Percentiles rank a stretch among this genome's conserved stretches.
These are phyloP conservation scores for Meyerozyma smithsonii DNA, from an alignment of 1,139 yeast genomes.

Conservation along the genomic window DNA sequence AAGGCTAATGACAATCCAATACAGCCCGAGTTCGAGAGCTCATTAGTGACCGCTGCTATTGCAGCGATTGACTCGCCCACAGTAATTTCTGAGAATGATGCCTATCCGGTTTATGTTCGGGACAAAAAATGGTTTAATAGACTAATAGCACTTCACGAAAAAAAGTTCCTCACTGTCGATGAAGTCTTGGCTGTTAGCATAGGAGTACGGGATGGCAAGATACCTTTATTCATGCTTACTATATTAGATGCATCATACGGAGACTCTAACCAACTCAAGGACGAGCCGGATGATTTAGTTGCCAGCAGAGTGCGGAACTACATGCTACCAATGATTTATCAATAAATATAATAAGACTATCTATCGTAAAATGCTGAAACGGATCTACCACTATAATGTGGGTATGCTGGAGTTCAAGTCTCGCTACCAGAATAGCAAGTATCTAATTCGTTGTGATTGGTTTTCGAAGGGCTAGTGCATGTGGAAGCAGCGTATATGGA, in stretches of 20 bases:
- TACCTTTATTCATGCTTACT: constrained; percentile 37
- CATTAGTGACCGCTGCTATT: constrained; percentile 29
- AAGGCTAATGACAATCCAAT: constrained; percentile 9
- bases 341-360: neutral
- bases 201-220: constrained; percentile 38
- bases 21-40: constrained; percentile 23
- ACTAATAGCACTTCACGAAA: constrained; percentile 27
- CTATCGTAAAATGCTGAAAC: too few relatives aligned
- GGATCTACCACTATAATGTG: too few relatives aligned
- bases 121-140: constrained; percentile 41
- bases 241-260: constrained; percentile 32
- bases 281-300: constrained; percentile 28
- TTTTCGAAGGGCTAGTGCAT: constrained; percentile 3
- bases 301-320: constrained; percentile 32
- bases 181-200: constrained; percentile 35
- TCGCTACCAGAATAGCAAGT: too few relatives aligned
- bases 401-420: too few relatives aligned
- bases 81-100: constrained; percentile 20
- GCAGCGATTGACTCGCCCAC: constrained; percentile 33
- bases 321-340: constrained; percentile 34
- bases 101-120: constrained; percentile 28
- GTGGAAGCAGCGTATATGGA: constrained; percentile 13
- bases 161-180: constrained; percentile 23
- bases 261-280: constrained; percentile 5
- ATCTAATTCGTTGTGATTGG: neutral